Evolutionary conservation across 768 basidiomycete species (phyloP), one percentile per base, ranked within the genome.

Genomic region (Hypsizygus marmoreus): DNA sequence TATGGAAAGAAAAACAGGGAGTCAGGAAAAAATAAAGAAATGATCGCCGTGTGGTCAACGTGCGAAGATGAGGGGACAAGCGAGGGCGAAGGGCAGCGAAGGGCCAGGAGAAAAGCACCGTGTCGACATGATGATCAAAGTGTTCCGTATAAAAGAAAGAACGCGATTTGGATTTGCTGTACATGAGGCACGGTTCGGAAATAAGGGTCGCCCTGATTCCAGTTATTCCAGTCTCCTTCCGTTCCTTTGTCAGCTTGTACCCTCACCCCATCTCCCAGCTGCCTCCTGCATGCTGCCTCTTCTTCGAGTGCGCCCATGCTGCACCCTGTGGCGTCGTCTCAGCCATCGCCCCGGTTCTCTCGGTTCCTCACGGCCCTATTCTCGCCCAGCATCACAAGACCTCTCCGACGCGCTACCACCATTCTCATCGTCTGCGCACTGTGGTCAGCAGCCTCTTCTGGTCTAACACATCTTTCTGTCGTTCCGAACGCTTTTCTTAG

Each of bases 41-140:
- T 72, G 71, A 70, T 71, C 66, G 66, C 68, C 70, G 68, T 62
- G 55, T 55, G 60, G 47, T 50, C 43, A 60, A 58, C 56, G 60
- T 61, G 58, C 51, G 64, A 59, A 63, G 60, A 57, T 51, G 50
- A 54, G 44, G 49, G 49, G 47, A 48, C 51, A 57, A 59, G 55
- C 45, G 50, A 54, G 32, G 49, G 30, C 53, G 47, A n/a, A n/a
- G n/a, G n/a, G n/a, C n/a, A 20, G 40, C 19, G 40, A 36, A 39
- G 36, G 40, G 35, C 31, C 23, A 49, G 45, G 45, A 28, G 45
- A 47, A 39, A 47, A 50, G 43, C 45, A 61, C 55, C 49, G 56
- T 54, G 56, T 58, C 53, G 56, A 57, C 56, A 61, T 56, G 52
- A 54, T 60, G 53, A 53, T 53, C 45, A 53, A 39, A 35, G 51